These are phyloP conservation scores for Emmonsiellopsis sp. DNA, from an alignment of 2,329 filamentous ascomycete genomes.

Conservation along the genomic window DNA sequence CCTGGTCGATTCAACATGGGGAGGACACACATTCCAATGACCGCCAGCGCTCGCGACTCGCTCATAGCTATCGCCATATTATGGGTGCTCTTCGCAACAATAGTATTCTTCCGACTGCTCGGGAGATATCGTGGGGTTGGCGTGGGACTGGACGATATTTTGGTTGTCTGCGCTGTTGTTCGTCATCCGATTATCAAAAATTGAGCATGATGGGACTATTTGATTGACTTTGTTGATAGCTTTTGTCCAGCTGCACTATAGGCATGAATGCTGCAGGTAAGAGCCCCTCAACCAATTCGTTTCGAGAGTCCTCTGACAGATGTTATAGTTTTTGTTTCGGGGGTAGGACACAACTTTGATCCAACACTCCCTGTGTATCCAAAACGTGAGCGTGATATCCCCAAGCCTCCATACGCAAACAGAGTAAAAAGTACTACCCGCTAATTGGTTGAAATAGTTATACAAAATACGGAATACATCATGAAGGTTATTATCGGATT, in stretches of 20 bases:
- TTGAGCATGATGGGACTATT: neutral
- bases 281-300: neutral
- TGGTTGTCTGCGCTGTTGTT: neutral
- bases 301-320: neutral
- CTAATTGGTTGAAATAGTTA: neutral
- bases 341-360: neutral
- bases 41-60: neutral
- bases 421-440: neutral
- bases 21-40: neutral
- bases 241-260: neutral
- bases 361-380: neutral
- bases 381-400: neutral
- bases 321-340: neutral
- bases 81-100: neutral
- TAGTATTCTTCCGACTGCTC: neutral
- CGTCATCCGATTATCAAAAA: neutral
- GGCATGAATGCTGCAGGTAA: neutral
- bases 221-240: neutral
- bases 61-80: conserved; percentile 1
- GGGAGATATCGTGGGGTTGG: conserved; percentile 1
- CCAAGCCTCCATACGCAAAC: neutral
- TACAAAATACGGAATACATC: neutral
- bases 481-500: neutral
- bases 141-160: neutral
- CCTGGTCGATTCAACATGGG: neutral